Conservation (phyloP, 306 rosid genomes). For the Fragaria iinumae region DNA sequence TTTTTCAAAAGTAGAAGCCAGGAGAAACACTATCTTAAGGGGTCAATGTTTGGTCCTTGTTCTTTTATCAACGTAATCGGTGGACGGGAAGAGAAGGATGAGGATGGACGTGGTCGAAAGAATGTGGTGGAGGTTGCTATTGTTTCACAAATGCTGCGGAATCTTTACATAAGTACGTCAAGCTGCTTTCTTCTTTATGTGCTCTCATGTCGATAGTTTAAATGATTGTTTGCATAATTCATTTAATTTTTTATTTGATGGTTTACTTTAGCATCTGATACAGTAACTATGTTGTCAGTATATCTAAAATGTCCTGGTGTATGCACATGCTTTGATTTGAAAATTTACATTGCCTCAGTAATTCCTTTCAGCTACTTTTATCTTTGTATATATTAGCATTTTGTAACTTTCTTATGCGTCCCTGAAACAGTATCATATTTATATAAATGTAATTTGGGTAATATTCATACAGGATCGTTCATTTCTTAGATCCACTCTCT, state of each 20-base stretch:
- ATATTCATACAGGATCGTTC: background rate
- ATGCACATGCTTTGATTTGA: background rate
- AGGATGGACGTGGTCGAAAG: slow-evolving; percentile 50
- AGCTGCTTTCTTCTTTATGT: background rate
- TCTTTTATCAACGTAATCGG: slow-evolving; percentile 54
- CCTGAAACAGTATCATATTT: too few relatives aligned
- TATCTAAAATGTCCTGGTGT: background rate
- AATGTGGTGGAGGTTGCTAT: slow-evolving; percentile 66
- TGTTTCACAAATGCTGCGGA: slow-evolving; percentile 38
- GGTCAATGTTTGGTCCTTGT: slow-evolving; percentile 63
- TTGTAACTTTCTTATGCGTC: too few relatives aligned
- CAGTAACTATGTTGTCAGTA: too few relatives aligned
- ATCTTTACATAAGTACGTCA: slow-evolving; percentile 45
- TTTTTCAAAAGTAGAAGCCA: slow-evolving; percentile 26
- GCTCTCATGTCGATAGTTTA: background rate
- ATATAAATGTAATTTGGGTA: background rate
- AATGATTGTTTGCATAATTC: too few relatives aligned
- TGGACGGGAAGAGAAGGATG: slow-evolving; percentile 58
- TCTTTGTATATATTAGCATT: too few relatives aligned
- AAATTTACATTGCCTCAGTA: too few relatives aligned
- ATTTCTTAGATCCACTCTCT: background rate
- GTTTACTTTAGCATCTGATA: too few relatives aligned
- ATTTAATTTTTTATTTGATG: too few relatives aligned
- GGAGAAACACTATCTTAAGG: slow-evolving; percentile 38
- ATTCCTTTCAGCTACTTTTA: too few relatives aligned